Conservation (phyloP, 2,329 filamentous ascomycete genomes). For the Epichloe sylvatica region DNA sequence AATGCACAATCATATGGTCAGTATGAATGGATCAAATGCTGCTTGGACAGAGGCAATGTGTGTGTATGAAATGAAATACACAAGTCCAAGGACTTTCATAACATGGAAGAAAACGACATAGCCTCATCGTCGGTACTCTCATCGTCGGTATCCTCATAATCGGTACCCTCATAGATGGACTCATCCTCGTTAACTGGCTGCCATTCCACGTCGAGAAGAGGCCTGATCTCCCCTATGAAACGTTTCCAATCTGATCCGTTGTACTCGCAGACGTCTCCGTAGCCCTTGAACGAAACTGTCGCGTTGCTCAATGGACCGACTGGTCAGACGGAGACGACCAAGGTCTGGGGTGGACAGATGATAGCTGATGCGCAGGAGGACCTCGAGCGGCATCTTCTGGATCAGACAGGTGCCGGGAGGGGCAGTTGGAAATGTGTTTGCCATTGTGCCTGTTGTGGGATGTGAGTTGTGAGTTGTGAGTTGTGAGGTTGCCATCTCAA, state of each 20-base stretch:
- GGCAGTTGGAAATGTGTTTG: not conserved
- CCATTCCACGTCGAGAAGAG: conserved; percentile 5
- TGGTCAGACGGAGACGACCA: conserved; percentile 38
- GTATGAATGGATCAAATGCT: no score
- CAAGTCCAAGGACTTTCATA: not conserved
- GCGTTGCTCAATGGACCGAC: conserved; percentile 40
- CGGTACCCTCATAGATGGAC: no score
- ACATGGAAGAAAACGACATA: not conserved
- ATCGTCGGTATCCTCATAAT: no score
- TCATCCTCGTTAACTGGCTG: no score
- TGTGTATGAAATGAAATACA: not conserved
- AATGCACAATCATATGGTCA: not conserved
- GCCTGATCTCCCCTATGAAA: conserved; percentile 18
- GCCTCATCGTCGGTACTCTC: not conserved
- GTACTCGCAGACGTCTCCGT: no score
- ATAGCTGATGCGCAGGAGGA: conserved; percentile 40
- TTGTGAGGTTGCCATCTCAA: no score
- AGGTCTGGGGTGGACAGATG: conserved; percentile 43
- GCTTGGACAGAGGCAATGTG: not conserved
- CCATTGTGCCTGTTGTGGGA: not conserved
- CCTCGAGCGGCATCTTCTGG: conserved; percentile 39
- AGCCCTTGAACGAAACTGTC: no score
- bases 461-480: no score
- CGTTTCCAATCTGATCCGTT: conserved; percentile 21
- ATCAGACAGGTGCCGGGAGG: conserved; percentile 10